Evolutionary conservation across 2,329 filamentous ascomycete genomes (phyloP).

Genomic region (Ophioceras dolichostomum): DNA sequence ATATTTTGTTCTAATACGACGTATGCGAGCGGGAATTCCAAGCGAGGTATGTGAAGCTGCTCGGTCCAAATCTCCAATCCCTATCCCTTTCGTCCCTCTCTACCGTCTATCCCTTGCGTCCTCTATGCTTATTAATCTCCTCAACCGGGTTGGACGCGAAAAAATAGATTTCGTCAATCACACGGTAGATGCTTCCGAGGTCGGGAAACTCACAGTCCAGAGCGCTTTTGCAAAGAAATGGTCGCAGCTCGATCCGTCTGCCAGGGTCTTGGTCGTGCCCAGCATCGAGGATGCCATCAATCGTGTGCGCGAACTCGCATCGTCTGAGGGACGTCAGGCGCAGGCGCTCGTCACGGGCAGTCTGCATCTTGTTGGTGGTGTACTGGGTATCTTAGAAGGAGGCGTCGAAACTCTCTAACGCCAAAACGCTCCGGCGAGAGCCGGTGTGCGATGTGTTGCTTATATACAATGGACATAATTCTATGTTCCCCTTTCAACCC

Average conservation of each 20-base stretch:
- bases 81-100: no score
- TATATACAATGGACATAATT: no score
- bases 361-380: conserved; percentile 48
- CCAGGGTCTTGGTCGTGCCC: conserved; percentile 30
- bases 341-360: conserved; percentile 44
- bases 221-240: conserved; percentile 37
- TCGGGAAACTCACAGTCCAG: conserved; percentile 38
- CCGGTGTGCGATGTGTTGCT: no score
- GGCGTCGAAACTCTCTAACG: conserved; percentile 6
- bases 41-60: conserved; percentile 18
- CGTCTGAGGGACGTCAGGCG: conserved; percentile 7
- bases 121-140: no score
- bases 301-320: conserved; percentile 23
- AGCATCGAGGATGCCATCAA: conserved; percentile 45
- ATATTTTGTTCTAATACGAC: conserved; percentile 32
- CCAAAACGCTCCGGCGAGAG: no score
- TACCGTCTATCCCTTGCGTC: no score
- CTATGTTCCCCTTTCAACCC: no score
- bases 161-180: conserved; percentile 45
- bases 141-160: no score
- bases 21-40: conserved; percentile 34
- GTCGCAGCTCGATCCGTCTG: conserved; percentile 29
- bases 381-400: conserved; percentile 33
- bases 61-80: no score
- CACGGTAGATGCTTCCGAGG: conserved; percentile 35